Percentiles rank a stretch among this genome's conserved stretches.
Evolutionary conservation across 139 green algal species (phyloP).

Genomic region (Picochlorum costavermella): DNA sequence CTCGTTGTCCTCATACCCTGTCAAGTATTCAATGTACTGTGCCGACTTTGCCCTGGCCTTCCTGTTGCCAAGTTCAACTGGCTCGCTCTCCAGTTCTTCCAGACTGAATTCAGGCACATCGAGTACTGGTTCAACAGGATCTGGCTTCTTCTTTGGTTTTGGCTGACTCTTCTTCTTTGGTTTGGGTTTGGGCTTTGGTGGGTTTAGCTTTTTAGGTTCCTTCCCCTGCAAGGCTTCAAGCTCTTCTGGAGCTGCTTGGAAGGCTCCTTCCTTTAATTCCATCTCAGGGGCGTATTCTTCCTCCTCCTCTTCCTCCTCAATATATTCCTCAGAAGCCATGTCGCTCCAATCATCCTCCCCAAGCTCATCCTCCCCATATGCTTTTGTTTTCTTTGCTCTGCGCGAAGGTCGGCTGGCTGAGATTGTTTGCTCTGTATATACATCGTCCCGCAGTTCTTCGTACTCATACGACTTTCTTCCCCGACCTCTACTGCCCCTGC

Average conservation of each 20-base stretch:
- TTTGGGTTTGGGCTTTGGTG: constrained; percentile 1
- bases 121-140: background rate
- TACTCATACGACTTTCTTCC: constrained; percentile 4
- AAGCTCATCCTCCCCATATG: background rate
- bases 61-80: background rate
- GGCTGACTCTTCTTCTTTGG: constrained; percentile 4
- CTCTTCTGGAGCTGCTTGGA: constrained; percentile 3
- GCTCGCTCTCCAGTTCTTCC: background rate
- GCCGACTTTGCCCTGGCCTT: background rate
- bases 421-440: background rate
- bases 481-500: constrained; percentile 10
- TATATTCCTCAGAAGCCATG: background rate
- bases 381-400: background rate
- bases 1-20: background rate
- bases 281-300: background rate
- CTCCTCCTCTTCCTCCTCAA: constrained; percentile 5
- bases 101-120: background rate
- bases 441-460: background rate
- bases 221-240: background rate
- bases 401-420: background rate
- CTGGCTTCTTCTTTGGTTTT: background rate
- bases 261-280: background rate
- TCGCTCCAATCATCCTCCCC: background rate
- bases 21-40: background rate
- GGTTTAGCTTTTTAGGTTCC: constrained; percentile 9